These are phyloP conservation scores for Neurospora discreta DNA, from an alignment of 495 filamentous ascomycete species.

Conservation along the genomic window DNA sequence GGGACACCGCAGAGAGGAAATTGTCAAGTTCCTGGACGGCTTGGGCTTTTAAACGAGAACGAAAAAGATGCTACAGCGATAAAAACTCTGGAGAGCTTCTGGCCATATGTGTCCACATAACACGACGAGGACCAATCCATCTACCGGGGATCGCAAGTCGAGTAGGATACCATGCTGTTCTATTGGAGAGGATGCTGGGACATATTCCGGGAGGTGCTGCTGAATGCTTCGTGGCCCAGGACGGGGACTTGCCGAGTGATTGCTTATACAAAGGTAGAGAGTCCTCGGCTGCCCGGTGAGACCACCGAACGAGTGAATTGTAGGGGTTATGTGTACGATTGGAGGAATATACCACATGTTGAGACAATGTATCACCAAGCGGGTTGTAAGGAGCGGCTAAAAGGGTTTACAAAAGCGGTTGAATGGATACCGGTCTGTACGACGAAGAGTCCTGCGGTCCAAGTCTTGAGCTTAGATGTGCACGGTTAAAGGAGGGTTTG, in stretches of 20 bases:
- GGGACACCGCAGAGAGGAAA: constrained; percentile 6
- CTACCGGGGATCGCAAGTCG: too few species aligned
- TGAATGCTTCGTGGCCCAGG: not conserved
- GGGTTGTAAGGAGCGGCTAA: not conserved
- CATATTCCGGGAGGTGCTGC: not conserved
- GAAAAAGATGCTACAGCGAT: not conserved
- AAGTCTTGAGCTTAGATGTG: not conserved
- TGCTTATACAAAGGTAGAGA: not conserved
- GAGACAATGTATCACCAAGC: not conserved
- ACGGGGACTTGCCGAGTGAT: not conserved
- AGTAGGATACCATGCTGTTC: too few species aligned
- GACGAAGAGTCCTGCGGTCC: not conserved
- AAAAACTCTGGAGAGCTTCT: not conserved
- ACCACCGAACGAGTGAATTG: not conserved
- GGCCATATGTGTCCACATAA: not conserved
- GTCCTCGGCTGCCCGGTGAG: not conserved
- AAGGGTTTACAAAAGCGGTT: not conserved
- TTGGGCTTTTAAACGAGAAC: not conserved
- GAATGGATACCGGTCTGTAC: not conserved
- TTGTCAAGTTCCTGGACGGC: constrained; percentile 3
- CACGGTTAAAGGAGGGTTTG: not conserved
- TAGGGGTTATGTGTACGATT: not conserved
- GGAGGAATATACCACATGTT: not conserved
- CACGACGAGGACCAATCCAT: not conserved
- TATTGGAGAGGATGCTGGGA: not conserved